A percentile compares a stretch with the other conserved stretches of the same genome.
phyloP scores from a whole-genome alignment of 352 stramenopile species.

The Thalassiosira allenii region DNA sequence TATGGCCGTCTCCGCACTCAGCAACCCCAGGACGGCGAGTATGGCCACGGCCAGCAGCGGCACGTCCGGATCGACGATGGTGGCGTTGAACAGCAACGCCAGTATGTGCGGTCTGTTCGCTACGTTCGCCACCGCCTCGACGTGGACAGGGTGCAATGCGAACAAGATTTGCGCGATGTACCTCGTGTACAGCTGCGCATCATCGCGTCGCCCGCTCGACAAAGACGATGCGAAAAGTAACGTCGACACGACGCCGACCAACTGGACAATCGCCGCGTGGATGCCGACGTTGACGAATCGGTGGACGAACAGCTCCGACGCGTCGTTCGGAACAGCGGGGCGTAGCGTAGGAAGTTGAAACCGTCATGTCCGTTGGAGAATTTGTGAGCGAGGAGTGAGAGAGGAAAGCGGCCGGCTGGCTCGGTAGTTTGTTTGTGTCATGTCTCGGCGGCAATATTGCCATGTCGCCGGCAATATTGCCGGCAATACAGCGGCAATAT shows the following conservation, averaged over 20 bases:
- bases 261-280: conserved; percentile 65
- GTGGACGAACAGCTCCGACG: conserved; percentile 68
- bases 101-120: conserved; percentile 85
- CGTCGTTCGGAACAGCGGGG: too few species aligned
- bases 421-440: too few species aligned
- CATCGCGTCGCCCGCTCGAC: background rate
- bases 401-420: too few species aligned
- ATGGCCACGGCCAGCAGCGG: conserved; percentile 26
- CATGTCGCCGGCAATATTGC: too few species aligned
- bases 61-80: conserved; percentile 36
- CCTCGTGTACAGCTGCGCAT: conserved; percentile 21
- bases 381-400: too few species aligned
- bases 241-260: conserved; percentile 63
- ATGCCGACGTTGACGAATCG: conserved; percentile 78
- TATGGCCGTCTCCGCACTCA: conserved; percentile 77
- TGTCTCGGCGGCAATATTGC: too few species aligned
- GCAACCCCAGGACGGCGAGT: conserved; percentile 53
- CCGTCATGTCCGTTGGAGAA: too few species aligned
- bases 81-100: conserved; percentile 62
- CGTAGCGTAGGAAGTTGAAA: too few species aligned
- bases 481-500: too few species aligned
- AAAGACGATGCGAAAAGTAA: conserved; percentile 44
- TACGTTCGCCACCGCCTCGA: conserved; percentile 81
- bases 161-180: conserved; percentile 71
- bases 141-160: conserved; percentile 74